Base-by-base conservation (phyloP, 441 rosid species). In the Erysimum cheiri region DNA sequence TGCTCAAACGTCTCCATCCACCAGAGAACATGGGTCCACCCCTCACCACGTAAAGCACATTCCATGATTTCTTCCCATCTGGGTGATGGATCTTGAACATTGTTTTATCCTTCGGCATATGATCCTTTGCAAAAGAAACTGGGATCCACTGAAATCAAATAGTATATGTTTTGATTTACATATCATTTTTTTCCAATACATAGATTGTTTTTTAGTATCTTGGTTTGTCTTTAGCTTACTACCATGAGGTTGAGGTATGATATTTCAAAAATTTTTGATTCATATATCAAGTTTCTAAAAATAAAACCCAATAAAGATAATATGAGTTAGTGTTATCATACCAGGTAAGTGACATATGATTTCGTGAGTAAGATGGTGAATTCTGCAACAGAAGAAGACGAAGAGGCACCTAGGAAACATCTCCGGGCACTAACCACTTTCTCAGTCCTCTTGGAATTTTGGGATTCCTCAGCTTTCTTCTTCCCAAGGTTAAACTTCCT, bases 11-110 rank as follows among this genome's bases (percentile, higher is more conserved):
- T 8, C 0, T 3, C 77, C 37, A 73, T 22, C 67, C 77, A 13
- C 31, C 31, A 3, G 77, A 67, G 55, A 73, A 57, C 14, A 2
- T 2, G 9, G 6, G 0, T 14, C 3, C 65, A 48, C 4, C 0
- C 0, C 43, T 53, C 52, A 12, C 50, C 52, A 67, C n/a, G 49
- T 24, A 60, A n/a, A 3, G 0, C 59, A 54, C 73, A 4, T 36
- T 0, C 78, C 78, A 74, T 3, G 58, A 54, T 6, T 8, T 3
- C 6, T 35, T 54, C 52, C 29, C 41, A 5, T 68, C 3, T 0
- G 69, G 31, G 33, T 68, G 73, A 68, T 28, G 36, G 6, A 74
- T 54, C 17, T 4, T 60, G 46, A 35, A 53, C 5, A 2, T 14
- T 2, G 41, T 5, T 31, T 0, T 6, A 8, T 44, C 37, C 0